phyloP scores from a whole-genome alignment of 768 basidiomycete species.

The Rhodotorula kratochvilovae region DNA sequence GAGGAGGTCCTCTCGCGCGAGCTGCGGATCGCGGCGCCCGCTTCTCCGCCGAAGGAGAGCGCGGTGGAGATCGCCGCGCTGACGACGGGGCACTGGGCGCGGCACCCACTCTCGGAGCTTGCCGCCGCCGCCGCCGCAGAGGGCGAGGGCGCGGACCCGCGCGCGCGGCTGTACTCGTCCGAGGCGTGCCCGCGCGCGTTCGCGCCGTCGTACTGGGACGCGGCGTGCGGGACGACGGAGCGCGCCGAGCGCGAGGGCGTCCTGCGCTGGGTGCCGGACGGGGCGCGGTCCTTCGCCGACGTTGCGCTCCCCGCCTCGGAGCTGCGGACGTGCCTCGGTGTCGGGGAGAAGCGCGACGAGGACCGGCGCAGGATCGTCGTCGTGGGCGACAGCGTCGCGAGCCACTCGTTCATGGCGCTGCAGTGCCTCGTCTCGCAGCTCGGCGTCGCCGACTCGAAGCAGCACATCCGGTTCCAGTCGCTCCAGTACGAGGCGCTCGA shows the following conservation, averaged over 20 bases:
- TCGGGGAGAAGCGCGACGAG: not conserved
- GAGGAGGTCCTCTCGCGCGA: not conserved
- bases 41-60: no score
- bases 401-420: constrained; percentile 6
- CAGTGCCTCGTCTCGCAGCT: not conserved
- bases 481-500: constrained; percentile 10
- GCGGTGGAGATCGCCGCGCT: no score
- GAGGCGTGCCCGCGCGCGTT: constrained; percentile 1
- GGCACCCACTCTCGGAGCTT: not conserved
- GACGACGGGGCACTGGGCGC: no score
- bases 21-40: not conserved
- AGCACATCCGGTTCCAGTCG: not conserved
- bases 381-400: constrained; percentile 10
- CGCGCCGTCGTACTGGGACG: not conserved
- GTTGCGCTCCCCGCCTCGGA: not conserved
- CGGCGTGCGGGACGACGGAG: not conserved
- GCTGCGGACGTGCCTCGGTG: not conserved
- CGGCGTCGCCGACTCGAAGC: no score
- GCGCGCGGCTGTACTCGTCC: not conserved
- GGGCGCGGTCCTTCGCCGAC: not conserved
- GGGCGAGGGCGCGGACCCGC: no score
- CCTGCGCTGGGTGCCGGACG: not conserved
- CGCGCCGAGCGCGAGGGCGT: not conserved
- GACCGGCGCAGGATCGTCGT: not conserved
- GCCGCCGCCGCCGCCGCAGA: not conserved